These are phyloP conservation scores for Oryza meridionalis DNA, from an alignment of 176 grass and related monocot species.

Conservation along the genomic window DNA sequence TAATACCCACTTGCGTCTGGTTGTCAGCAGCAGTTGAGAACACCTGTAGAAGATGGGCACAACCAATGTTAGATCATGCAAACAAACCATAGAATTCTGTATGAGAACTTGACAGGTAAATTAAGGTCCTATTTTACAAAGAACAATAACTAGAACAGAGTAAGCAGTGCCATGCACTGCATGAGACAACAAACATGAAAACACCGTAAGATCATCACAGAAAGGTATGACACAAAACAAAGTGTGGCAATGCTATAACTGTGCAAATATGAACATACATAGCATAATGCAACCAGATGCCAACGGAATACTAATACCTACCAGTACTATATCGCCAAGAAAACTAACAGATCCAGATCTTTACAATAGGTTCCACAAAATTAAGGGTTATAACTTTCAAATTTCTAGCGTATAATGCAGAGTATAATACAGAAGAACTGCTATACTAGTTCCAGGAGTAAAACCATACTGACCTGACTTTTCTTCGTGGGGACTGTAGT, in stretches of 20 bases:
- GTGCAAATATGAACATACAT: background rate
- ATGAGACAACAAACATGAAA: background rate
- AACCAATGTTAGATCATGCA: background rate
- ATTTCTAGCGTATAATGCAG: too few species aligned
- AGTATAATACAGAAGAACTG: background rate
- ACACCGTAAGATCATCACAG: background rate
- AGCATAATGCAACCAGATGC: background rate
- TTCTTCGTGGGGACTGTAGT: constrained; percentile 60
- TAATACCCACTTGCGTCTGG: constrained; percentile 49
- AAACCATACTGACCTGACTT: constrained; percentile 32
- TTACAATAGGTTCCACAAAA: background rate
- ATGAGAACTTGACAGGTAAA: background rate
- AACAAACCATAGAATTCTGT: background rate
- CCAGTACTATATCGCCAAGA: background rate
- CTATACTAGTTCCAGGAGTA: background rate
- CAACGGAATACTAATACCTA: background rate
- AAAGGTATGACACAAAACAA: background rate
- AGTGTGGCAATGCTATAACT: too few species aligned
- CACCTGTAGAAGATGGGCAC: constrained; percentile 23
- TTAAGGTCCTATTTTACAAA: background rate
- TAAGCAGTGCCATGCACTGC: background rate
- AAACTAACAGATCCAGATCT: background rate
- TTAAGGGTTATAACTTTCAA: background rate
- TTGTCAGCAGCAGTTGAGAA: constrained; percentile 63
- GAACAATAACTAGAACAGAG: background rate